phyloP scores from a whole-genome alignment of 306 rosid genomes.

The Lupinus albus region DNA sequence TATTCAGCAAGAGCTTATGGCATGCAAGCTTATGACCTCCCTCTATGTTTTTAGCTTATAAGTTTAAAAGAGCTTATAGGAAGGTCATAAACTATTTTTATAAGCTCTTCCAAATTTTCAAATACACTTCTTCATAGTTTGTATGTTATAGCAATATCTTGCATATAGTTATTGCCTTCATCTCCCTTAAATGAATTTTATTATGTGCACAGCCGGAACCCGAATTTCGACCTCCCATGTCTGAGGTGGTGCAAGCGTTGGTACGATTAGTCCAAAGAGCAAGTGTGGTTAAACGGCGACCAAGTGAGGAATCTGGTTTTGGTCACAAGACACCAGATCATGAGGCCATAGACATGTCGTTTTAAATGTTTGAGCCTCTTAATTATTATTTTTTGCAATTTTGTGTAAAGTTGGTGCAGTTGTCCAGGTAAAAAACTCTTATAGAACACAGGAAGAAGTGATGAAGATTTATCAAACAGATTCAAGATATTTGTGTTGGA shows the following conservation, averaged over 20 bases:
- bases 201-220: conserved; percentile 71
- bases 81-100: too few relatives aligned
- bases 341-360: conserved; percentile 68
- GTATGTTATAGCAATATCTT: too few relatives aligned
- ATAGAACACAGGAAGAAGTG: conserved; percentile 41
- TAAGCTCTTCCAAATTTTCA: too few relatives aligned
- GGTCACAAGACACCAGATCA: conserved; percentile 79
- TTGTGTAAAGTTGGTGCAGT: conserved; percentile 48
- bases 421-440: conserved; percentile 20
- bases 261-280: conserved; percentile 89
- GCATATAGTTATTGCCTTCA: not conserved
- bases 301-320: conserved; percentile 85
- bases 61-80: too few relatives aligned
- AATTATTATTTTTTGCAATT: conserved; percentile 40
- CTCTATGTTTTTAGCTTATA: too few relatives aligned
- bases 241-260: conserved; percentile 96
- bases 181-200: not conserved
- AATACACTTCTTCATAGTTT: too few relatives aligned
- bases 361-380: conserved; percentile 46
- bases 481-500: conserved; percentile 40
- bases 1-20: too few relatives aligned
- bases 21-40: too few relatives aligned
- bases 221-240: conserved; percentile 98
- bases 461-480: conserved; percentile 35
- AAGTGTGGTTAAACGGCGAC: conserved; percentile 79